Conservation (phyloP, 768 basidiomycete genomes). For the Auriscalpium orientale region DNA sequence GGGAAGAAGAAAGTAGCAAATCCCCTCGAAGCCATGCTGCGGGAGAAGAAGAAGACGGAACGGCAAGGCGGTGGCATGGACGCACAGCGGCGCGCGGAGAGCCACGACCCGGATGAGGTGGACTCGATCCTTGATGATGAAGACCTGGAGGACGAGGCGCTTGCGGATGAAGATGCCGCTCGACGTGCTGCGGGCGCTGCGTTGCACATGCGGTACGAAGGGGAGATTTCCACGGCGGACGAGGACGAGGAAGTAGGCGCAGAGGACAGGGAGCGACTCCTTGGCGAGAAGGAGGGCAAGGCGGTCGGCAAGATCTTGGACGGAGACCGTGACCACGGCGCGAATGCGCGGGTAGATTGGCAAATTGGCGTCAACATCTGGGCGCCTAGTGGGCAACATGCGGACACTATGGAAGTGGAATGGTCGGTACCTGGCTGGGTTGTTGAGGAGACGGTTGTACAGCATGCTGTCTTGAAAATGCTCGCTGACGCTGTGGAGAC, state of each 20-base stretch:
- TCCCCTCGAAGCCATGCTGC: slow-evolving; percentile 12
- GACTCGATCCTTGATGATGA: slow-evolving; percentile 6
- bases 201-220: background rate
- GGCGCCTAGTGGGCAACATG: slow-evolving; percentile 7
- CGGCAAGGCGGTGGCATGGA: slow-evolving; percentile 10
- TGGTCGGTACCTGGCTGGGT: background rate
- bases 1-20: slow-evolving; percentile 15
- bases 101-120: slow-evolving; percentile 3
- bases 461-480: slow-evolving; percentile 1
- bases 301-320: slow-evolving; percentile 25
- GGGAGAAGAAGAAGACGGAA: slow-evolving; percentile 9
- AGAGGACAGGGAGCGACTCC: slow-evolving; percentile 21
- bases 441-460: background rate
- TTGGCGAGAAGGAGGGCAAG: slow-evolving; percentile 22
- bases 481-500: slow-evolving; percentile 6
- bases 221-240: slow-evolving; percentile 1
- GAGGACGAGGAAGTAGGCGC: slow-evolving; percentile 14
- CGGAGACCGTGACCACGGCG: slow-evolving; percentile 14
- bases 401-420: too few species aligned
- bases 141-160: slow-evolving; percentile 6
- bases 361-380: slow-evolving; percentile 26
- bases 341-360: slow-evolving; percentile 5
- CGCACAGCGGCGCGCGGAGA: slow-evolving; percentile 10
- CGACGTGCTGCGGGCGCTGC: background rate
- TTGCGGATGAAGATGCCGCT: slow-evolving; percentile 7